Conservation (phyloP, 371 early-diverging fungal genomes). For the Dichotomocladium elegans region DNA sequence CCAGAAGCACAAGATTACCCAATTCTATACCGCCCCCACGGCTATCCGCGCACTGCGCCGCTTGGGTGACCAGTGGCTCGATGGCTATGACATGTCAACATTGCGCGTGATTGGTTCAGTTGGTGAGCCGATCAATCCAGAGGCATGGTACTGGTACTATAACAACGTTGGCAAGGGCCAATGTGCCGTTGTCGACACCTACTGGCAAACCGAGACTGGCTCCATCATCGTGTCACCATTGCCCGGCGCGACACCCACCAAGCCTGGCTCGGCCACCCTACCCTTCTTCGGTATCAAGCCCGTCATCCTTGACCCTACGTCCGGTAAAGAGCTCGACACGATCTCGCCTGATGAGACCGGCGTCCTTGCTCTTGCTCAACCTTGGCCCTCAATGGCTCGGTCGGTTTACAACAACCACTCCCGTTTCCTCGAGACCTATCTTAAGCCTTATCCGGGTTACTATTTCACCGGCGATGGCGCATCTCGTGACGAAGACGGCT, state of each 20-base stretch:
- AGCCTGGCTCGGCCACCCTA: conserved; percentile 94
- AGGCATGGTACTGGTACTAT: conserved; percentile 97
- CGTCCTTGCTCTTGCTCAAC: conserved; percentile 76
- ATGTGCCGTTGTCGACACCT: no score
- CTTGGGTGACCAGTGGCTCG: conserved; percentile 77
- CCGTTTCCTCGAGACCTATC: conserved; percentile 88
- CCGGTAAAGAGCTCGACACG: conserved; percentile 69
- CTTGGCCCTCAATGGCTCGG: conserved; percentile 96
- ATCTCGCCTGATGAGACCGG: conserved; percentile 79
- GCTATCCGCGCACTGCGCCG: conserved; percentile 91
- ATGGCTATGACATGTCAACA: conserved; percentile 68
- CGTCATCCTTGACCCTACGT: conserved; percentile 77
- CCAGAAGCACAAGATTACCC: conserved; percentile 86
- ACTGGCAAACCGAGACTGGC: conserved; percentile 97
- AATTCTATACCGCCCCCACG: no score
- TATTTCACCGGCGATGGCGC: conserved; percentile 93
- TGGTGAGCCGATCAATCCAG: conserved; percentile 98
- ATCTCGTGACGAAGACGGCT: conserved; percentile 73
- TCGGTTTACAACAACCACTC: conserved; percentile 86
- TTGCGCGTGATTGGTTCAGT: conserved; percentile 94
- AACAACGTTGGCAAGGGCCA: conserved; percentile 80
- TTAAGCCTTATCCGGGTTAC: conserved; percentile 80
- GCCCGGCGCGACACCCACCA: conserved; percentile 82
- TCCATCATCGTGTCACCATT: conserved; percentile 92
- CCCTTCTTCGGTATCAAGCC: conserved; percentile 97